Conservation (phyloP, 164 flowering plant species). For the Nymphaea thermarum region DNA sequence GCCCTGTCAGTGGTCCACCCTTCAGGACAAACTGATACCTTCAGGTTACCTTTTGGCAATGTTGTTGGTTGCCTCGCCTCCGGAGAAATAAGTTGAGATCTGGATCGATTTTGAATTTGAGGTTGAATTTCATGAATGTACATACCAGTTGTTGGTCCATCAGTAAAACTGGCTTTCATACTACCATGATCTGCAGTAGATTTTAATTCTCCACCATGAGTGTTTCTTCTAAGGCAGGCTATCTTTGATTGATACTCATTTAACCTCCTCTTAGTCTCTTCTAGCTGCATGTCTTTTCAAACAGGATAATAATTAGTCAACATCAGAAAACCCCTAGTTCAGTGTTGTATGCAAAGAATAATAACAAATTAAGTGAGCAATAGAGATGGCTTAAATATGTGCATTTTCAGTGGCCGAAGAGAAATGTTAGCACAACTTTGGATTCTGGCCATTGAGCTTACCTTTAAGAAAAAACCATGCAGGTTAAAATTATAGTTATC, state of each 20-base stretch:
- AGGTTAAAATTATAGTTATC: too few relatives aligned
- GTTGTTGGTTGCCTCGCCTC: constrained; percentile 26
- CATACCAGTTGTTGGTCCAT: constrained; percentile 19
- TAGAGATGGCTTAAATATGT: too few relatives aligned
- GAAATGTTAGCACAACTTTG: too few relatives aligned
- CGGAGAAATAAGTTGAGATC: constrained; percentile 50
- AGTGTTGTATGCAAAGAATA: too few relatives aligned
- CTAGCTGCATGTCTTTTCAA: constrained; percentile 49
- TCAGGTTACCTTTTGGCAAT: constrained; percentile 15
- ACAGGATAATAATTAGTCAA: constrained; percentile 1
- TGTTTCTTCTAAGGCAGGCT: constrained; percentile 38
- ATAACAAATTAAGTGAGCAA: too few relatives aligned
- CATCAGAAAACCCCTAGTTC: too few relatives aligned
- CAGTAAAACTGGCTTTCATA: constrained; percentile 21
- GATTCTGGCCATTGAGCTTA: too few relatives aligned
- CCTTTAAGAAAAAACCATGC: too few relatives aligned
- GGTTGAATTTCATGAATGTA: constrained; percentile 14
- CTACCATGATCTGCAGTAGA: constrained; percentile 12
- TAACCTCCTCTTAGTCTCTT: constrained; percentile 53
- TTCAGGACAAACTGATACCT: constrained; percentile 17
- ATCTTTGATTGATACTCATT: constrained; percentile 43
- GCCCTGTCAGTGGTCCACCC: not conserved
- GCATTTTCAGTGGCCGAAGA: too few relatives aligned
- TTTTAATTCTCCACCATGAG: constrained; percentile 15
- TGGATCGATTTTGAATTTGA: constrained; percentile 20